A percentile compares a stretch with the other conserved stretches of the same genome.
These are phyloP conservation scores for Solanum aculeatissimum DNA, from an alignment of 305 asterid genomes.

Conservation along the genomic window DNA sequence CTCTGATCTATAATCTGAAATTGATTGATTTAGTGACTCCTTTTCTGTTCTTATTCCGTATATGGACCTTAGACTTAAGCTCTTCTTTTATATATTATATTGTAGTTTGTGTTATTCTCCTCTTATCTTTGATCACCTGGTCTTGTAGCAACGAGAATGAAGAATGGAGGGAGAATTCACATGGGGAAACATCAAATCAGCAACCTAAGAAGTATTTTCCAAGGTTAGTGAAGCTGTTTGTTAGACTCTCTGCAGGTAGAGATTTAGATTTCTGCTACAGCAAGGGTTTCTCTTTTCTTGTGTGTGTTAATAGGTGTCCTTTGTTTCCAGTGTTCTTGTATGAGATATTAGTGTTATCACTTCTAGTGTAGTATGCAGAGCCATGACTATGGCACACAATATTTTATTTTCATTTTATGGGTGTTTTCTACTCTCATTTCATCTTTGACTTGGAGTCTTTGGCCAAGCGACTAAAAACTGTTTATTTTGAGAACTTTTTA, in stretches of 20 bases:
- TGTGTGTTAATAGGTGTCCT: background rate
- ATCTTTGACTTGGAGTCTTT: background rate
- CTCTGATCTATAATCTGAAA: background rate
- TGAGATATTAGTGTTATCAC: background rate
- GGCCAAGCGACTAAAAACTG: background rate
- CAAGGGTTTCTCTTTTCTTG: background rate
- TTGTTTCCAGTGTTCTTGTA: background rate
- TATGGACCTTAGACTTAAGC: background rate
- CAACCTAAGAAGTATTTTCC: slow-evolving; percentile 46
- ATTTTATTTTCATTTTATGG: background rate
- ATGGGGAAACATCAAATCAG: slow-evolving; percentile 19
- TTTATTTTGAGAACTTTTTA: background rate
- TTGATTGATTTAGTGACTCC: background rate
- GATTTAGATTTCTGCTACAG: background rate
- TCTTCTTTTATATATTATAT: background rate
- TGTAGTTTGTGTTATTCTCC: background rate
- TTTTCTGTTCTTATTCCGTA: background rate
- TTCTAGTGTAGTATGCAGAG: background rate
- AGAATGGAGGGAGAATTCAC: slow-evolving; percentile 19
- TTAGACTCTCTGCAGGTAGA: background rate
- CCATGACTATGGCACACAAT: background rate
- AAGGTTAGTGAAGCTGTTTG: slow-evolving; percentile 44
- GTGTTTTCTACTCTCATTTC: background rate
- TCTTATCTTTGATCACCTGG: background rate
- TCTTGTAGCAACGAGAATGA: slow-evolving; percentile 40